These are phyloP conservation scores for Omphalotus olearius DNA, from an alignment of 1,284 basidiomycete species.

Conservation along the genomic window DNA sequence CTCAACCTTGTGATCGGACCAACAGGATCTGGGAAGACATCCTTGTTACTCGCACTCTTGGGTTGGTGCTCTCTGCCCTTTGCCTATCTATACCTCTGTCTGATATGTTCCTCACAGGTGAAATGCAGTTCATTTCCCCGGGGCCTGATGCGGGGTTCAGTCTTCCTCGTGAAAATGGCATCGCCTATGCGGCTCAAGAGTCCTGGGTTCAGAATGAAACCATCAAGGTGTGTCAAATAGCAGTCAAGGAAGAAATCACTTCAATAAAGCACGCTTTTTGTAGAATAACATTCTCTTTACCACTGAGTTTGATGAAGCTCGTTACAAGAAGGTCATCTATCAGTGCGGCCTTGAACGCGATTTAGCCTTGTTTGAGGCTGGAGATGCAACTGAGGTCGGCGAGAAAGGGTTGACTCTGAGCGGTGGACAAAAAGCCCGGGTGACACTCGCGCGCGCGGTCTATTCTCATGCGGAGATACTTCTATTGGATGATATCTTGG, in stretches of 20 bases:
- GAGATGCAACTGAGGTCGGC: conserved; percentile 56
- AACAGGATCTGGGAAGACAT: conserved; percentile 38
- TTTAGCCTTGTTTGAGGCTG: conserved; percentile 56
- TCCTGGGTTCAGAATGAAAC: conserved; percentile 67
- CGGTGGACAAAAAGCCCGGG: conserved; percentile 73
- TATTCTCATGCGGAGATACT: conserved; percentile 61
- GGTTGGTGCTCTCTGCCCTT: conserved; percentile 22
- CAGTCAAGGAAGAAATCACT: background rate
- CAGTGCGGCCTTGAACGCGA: conserved; percentile 56
- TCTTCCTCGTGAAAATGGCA: conserved; percentile 59
- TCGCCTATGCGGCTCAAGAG: conserved; percentile 78
- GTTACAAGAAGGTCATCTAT: conserved; percentile 66
- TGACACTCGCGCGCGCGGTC: conserved; percentile 69
- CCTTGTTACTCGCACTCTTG: conserved; percentile 41
- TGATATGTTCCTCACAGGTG: conserved; percentile 23
- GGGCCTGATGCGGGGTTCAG: conserved; percentile 57
- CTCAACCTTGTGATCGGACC: conserved; percentile 49
- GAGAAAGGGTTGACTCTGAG: conserved; percentile 45
- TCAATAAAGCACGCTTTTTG: conserved; percentile 20
- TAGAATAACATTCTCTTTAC: conserved; percentile 83
- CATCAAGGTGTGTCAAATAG: conserved; percentile 25
- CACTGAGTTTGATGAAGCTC: conserved; percentile 61
- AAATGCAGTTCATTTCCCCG: conserved; percentile 62
- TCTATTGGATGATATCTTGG: conserved; percentile 60
- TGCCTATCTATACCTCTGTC: background rate